Conservation (phyloP, 164 flowering plant species). For the Kingdonia uniflora region DNA sequence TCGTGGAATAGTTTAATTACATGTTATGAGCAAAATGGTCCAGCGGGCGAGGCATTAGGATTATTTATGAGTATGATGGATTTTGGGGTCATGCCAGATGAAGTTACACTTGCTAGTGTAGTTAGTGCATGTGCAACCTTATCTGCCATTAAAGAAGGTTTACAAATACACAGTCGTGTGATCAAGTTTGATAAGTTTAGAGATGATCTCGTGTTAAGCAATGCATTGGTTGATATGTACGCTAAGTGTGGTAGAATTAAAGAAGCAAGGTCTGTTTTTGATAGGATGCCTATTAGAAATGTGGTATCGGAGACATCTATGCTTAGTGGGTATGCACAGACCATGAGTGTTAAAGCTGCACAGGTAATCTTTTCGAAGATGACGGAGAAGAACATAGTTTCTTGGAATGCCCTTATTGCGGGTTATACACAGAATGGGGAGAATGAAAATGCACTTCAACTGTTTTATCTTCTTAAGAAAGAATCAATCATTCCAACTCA, state of each 20-base stretch:
- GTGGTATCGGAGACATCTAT: slow-evolving; percentile 9
- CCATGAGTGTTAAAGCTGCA: slow-evolving; percentile 2
- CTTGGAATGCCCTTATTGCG: slow-evolving; percentile 8
- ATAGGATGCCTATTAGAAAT: slow-evolving; percentile 2
- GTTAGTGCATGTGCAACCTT: slow-evolving; percentile 9
- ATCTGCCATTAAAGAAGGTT: slow-evolving; percentile 4
- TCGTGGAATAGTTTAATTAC: slow-evolving; percentile 7
- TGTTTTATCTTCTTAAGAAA: slow-evolving; percentile 4
- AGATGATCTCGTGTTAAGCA: slow-evolving; percentile 7
- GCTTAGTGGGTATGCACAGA: slow-evolving; percentile 7
- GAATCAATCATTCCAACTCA: slow-evolving; percentile 6
- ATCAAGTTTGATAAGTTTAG: slow-evolving; percentile 4
- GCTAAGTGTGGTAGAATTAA: slow-evolving; percentile 4
- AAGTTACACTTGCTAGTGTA: slow-evolving; percentile 9
- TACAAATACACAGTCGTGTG: slow-evolving; percentile 2
- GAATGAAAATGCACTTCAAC: slow-evolving; percentile 6
- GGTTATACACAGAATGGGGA: slow-evolving; percentile 8
- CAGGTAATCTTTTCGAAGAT: slow-evolving; percentile 3
- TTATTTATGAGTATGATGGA: slow-evolving; percentile 5
- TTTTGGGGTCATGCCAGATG: slow-evolving; percentile 3
- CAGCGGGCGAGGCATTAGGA: slow-evolving; percentile 1
- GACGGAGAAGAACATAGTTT: slow-evolving; percentile 4
- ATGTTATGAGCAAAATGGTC: slow-evolving; percentile 8
- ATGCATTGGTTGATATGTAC: slow-evolving; percentile 9
- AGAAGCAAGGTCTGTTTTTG: slow-evolving; percentile 4